A percentile compares a stretch with the other conserved stretches of the same genome.
phyloP scores from a whole-genome alignment of 2,329 filamentous ascomycete species.

The Scedosporium dehoogii region DNA sequence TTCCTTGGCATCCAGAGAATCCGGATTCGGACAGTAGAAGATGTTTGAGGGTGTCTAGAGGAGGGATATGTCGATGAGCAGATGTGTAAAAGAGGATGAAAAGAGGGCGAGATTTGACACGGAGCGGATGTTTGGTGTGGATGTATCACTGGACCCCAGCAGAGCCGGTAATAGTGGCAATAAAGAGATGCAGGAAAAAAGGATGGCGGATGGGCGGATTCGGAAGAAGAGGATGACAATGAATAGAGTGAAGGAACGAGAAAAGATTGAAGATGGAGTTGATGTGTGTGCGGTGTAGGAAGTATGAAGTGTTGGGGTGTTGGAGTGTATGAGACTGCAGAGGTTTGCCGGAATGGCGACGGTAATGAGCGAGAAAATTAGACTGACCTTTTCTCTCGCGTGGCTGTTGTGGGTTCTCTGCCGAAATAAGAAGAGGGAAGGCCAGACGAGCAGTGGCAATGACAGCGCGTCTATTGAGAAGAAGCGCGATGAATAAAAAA shows the following conservation, averaged over 20 bases:
- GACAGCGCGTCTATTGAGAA: neutral
- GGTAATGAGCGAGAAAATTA: conserved; percentile 4
- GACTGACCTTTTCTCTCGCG: conserved; percentile 2
- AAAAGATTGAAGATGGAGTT: neutral
- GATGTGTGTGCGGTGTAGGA: neutral
- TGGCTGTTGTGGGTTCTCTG: neutral
- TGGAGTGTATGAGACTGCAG: neutral
- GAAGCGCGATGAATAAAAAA: neutral
- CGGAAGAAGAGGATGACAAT: neutral
- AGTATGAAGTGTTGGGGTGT: neutral
- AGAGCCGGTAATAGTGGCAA: neutral
- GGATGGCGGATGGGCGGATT: neutral
- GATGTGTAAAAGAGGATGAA: conserved; percentile 11
- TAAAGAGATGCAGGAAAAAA: neutral
- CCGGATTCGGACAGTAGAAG: neutral
- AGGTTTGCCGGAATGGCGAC: neutral
- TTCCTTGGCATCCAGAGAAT: neutral
- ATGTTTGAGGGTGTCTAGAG: neutral
- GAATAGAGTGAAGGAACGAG: neutral
- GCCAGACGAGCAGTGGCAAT: neutral
- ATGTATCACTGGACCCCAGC: conserved; percentile 5
- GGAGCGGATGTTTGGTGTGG: neutral
- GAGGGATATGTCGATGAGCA: conserved; percentile 3
- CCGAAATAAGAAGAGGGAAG: neutral
- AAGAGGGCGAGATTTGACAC: conserved; percentile 9